Evolutionary conservation across 140 eudicot species (phyloP).

Genomic region (Stevia rebaudiana): DNA sequence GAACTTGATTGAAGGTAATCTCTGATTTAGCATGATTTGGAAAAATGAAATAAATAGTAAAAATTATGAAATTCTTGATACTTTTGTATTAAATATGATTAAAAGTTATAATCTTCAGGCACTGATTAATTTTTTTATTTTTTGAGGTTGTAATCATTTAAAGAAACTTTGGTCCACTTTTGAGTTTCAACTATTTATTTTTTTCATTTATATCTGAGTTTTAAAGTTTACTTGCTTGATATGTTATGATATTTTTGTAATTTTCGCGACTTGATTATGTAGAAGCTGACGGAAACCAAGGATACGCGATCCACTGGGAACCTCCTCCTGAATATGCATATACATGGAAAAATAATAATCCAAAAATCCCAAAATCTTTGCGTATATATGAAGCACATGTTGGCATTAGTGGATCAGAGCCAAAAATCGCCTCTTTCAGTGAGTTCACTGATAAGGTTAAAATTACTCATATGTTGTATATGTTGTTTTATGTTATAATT

Average conservation of each 20-base stretch:
- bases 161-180: background rate
- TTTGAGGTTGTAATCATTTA: background rate
- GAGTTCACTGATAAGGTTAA: conserved; percentile 70
- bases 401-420: conserved; percentile 82
- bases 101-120: background rate
- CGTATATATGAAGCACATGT: conserved; percentile 95
- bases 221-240: background rate
- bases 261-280: conserved; percentile 15
- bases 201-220: background rate
- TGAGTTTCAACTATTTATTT: background rate
- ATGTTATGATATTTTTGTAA: background rate
- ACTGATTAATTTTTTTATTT: background rate
- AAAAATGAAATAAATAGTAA: too few species aligned
- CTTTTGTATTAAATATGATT: background rate
- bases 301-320: conserved; percentile 94
- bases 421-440: conserved; percentile 61
- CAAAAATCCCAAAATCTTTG: conserved; percentile 64
- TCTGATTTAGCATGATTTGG: too few species aligned
- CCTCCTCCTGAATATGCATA: conserved; percentile 80
- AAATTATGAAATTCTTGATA: too few species aligned
- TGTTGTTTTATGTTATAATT: conserved; percentile 13
- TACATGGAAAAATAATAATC: conserved; percentile 67
- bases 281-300: conserved; percentile 84
- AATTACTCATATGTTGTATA: background rate
- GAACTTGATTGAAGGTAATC: too few species aligned